Evolutionary conservation across 1,284 basidiomycete genomes (phyloP).

Genomic region (Testicularia cyperi): DNA sequence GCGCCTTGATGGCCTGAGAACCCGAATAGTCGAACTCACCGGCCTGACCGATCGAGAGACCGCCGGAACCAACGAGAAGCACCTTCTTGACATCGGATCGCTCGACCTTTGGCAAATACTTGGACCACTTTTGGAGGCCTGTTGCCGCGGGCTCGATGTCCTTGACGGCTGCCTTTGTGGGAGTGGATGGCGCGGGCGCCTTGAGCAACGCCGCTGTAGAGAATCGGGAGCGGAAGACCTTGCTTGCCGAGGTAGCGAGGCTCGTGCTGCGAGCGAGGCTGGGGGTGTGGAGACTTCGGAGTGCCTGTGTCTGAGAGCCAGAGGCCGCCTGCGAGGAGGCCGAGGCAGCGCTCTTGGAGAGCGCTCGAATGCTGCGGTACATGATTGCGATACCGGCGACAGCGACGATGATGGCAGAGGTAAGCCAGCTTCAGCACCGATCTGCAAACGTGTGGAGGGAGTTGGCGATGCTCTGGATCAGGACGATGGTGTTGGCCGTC

Average conservation of each 20-base stretch:
- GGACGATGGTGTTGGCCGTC: too few relatives aligned
- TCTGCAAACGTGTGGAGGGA: too few relatives aligned
- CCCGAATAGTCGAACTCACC: slow-evolving; percentile 99
- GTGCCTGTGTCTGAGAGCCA: slow-evolving; percentile 11
- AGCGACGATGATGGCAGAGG: background rate
- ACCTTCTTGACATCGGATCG: slow-evolving; percentile 85
- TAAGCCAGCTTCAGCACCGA: too few relatives aligned
- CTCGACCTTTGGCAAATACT: slow-evolving; percentile 53
- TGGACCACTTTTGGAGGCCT: slow-evolving; percentile 52
- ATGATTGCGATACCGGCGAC: slow-evolving; percentile 17
- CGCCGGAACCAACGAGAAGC: slow-evolving; percentile 92
- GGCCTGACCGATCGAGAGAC: slow-evolving; percentile 94
- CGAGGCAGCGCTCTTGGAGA: slow-evolving; percentile 31
- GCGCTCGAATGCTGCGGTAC: slow-evolving; percentile 32
- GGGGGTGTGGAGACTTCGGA: slow-evolving; percentile 23
- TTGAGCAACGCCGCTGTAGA: slow-evolving; percentile 28
- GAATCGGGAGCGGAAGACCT: slow-evolving; percentile 35
- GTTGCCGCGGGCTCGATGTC: slow-evolving; percentile 47
- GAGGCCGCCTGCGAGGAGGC: slow-evolving; percentile 24
- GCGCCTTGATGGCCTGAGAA: slow-evolving; percentile 98
- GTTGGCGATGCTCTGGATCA: too few relatives aligned
- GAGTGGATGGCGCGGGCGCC: slow-evolving; percentile 26
- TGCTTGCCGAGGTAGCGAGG: slow-evolving; percentile 21
- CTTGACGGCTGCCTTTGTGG: slow-evolving; percentile 35
- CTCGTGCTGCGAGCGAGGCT: background rate